A percentile compares a stretch with the other conserved stretches of the same genome.
phyloP scores from a whole-genome alignment of 768 basidiomycete genomes.

The Fomitopsis serialis region DNA sequence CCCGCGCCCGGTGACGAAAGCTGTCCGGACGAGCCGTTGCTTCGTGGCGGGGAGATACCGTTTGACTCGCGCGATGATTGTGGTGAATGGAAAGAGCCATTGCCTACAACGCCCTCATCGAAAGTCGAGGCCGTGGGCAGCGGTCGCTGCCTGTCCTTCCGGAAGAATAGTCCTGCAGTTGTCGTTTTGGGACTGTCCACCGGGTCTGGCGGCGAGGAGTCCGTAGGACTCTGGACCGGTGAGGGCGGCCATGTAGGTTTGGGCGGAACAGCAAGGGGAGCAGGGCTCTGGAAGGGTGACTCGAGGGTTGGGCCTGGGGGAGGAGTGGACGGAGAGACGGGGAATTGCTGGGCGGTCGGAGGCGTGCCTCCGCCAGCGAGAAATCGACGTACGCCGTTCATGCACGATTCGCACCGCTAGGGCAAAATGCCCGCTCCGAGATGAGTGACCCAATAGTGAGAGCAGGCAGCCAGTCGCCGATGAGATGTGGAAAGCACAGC shows the following conservation, averaged over 20 bases:
- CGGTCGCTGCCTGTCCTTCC: conserved; percentile 44
- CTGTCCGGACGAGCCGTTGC: conserved; percentile 20
- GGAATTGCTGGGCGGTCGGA: conserved; percentile 13
- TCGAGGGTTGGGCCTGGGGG: conserved; percentile 8
- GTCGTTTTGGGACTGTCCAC: conserved; percentile 30
- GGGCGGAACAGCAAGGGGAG: conserved; percentile 18
- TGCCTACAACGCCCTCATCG: conserved; percentile 21
- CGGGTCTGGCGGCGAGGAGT: conserved; percentile 11
- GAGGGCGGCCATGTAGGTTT: conserved; percentile 45
- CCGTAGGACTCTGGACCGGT: conserved; percentile 20
- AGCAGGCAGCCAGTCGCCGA: no score
- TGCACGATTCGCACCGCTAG: conserved; percentile 17
- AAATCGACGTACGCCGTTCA: conserved; percentile 73
- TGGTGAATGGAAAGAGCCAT: conserved; percentile 20
- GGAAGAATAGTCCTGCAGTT: conserved; percentile 43
- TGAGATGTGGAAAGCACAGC: no score
- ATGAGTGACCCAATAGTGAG: neutral
- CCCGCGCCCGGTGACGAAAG: conserved; percentile 31
- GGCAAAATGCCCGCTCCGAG: neutral
- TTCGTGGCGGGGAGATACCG: conserved; percentile 20
- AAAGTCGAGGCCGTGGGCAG: conserved; percentile 8
- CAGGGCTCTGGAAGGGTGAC: conserved; percentile 11
- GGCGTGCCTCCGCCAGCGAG: conserved; percentile 39
- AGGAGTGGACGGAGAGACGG: conserved; percentile 12
- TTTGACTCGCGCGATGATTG: conserved; percentile 19